Evolutionary conservation across 805 yeast genomes (phyloP).

Genomic region (Citeromyces matritensis): DNA sequence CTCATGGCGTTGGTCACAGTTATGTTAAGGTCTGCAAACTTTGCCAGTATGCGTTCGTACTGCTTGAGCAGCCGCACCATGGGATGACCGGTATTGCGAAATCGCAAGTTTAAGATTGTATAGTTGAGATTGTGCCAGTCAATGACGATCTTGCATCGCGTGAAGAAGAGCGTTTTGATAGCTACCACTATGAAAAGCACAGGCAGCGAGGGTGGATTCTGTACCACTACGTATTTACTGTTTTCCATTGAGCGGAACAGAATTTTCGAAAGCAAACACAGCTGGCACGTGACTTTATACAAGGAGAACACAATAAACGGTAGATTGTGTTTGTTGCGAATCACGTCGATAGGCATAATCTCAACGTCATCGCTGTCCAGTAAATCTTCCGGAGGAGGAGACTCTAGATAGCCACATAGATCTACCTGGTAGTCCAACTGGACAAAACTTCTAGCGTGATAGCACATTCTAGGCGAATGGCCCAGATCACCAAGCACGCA

Average conservation of each 20-base stretch:
- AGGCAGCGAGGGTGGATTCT: conserved; percentile 92
- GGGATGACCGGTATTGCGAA: conserved; percentile 36
- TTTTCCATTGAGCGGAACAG: conserved; percentile 45
- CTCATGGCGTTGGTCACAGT: conserved; percentile 75
- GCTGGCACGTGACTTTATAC: conserved; percentile 45
- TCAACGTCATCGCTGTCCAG: conserved; percentile 33
- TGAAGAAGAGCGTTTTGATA: conserved; percentile 25
- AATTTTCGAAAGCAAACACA: conserved; percentile 25
- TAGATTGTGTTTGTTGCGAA: conserved; percentile 19
- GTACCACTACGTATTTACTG: conserved; percentile 57
- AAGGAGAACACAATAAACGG: conserved; percentile 46
- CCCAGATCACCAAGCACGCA: conserved; percentile 89
- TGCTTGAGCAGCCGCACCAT: conserved; percentile 41
- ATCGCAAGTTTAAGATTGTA: conserved; percentile 60
- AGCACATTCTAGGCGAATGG: conserved; percentile 88
- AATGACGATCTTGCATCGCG: conserved; percentile 48
- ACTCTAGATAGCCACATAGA: conserved; percentile 69
- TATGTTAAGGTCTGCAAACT: conserved; percentile 53
- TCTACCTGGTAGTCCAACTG: conserved; percentile 58
- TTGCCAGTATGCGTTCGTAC: conserved; percentile 53
- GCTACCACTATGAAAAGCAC: conserved; percentile 48
- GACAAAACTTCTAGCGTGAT: conserved; percentile 77
- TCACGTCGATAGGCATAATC: conserved; percentile 27
- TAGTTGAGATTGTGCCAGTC: conserved; percentile 97
- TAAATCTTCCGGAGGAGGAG: conserved; percentile 33